Evolutionary conservation across 2,329 filamentous ascomycete species (phyloP).

Genomic region (Trichoderma aggressivum): DNA sequence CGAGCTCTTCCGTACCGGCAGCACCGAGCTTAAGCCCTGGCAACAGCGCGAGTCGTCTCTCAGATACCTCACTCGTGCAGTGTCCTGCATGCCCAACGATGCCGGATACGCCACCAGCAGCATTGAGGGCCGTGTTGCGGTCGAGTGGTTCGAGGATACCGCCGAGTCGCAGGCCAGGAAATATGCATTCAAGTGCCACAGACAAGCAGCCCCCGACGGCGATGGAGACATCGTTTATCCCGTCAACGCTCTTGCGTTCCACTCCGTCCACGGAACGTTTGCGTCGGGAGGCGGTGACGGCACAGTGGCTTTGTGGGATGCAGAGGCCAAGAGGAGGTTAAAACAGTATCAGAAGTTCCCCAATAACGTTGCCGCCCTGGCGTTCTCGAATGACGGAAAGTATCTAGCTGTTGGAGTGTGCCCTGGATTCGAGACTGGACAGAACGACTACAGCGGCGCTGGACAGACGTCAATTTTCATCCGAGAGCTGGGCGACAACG

Average conservation of each 20-base stretch:
- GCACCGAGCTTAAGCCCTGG: conserved; percentile 68
- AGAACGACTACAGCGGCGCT: conserved; percentile 71
- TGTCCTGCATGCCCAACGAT: conserved; percentile 95
- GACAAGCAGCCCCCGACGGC: conserved; percentile 64
- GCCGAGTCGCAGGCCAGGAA: conserved; percentile 85
- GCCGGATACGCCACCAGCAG: conserved; percentile 87
- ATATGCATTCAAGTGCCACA: conserved; percentile 98
- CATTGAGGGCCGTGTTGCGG: conserved; percentile 92
- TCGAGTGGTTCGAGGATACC: conserved; percentile 96
- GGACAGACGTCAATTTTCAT: conserved; percentile 76
- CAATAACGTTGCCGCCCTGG: conserved; percentile 71
- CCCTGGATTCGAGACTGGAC: conserved; percentile 82
- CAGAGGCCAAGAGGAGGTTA: conserved; percentile 82
- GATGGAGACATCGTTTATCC: conserved; percentile 81
- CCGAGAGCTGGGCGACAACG: conserved; percentile 78
- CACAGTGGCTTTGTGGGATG: conserved; percentile 91
- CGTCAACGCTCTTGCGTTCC: conserved; percentile 85
- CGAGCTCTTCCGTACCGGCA: conserved; percentile 45
- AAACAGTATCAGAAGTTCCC: conserved; percentile 83
- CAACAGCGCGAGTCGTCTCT: conserved; percentile 90
- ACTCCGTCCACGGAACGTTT: conserved; percentile 79
- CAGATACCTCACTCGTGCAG: conserved; percentile 91
- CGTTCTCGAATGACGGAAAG: conserved; percentile 74
- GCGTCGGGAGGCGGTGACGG: conserved; percentile 87
- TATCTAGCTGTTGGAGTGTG: conserved; percentile 77